These are phyloP conservation scores for Scorias spongiosa DNA, from an alignment of 2,329 filamentous ascomycete genomes.

Conservation along the genomic window DNA sequence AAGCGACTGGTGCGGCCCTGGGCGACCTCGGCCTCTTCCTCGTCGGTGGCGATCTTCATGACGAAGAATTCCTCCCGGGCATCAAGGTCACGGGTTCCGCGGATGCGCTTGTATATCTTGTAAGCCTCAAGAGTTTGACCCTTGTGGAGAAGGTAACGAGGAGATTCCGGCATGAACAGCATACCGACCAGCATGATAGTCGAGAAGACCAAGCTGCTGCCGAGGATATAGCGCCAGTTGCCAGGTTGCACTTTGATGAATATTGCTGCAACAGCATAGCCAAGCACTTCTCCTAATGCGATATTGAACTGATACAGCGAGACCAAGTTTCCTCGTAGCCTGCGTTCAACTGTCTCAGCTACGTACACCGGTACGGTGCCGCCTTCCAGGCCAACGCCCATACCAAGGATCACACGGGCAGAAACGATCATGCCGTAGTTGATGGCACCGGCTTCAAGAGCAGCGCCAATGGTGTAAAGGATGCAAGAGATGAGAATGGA, in stretches of 20 bases:
- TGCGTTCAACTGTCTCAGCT: constrained; percentile 53
- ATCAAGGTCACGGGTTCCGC: constrained; percentile 41
- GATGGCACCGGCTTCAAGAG: constrained; percentile 50
- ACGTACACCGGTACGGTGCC: constrained; percentile 64
- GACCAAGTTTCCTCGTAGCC: constrained; percentile 55
- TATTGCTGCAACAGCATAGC: constrained; percentile 57
- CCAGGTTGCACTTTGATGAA: constrained; percentile 49
- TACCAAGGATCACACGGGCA: constrained; percentile 51
- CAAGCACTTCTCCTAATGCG: constrained; percentile 57
- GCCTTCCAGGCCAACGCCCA: constrained; percentile 58
- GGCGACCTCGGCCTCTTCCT: constrained; percentile 35
- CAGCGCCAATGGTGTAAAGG: constrained; percentile 55
- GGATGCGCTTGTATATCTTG: constrained; percentile 59
- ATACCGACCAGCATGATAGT: constrained; percentile 44
- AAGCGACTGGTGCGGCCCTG: constrained; percentile 40
- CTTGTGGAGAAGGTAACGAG: constrained; percentile 57
- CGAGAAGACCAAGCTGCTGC: constrained; percentile 56
- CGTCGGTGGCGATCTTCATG: constrained; percentile 49
- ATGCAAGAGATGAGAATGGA: constrained; percentile 55
- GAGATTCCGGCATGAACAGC: constrained; percentile 56
- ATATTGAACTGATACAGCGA: constrained; percentile 65
- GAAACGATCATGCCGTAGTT: constrained; percentile 58
- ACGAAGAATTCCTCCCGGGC: constrained; percentile 55
- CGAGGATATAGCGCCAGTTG: constrained; percentile 61
- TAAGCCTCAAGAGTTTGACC: constrained; percentile 43